phyloP scores from a whole-genome alignment of 202 grass and related monocot species.

The Setaria italica region DNA sequence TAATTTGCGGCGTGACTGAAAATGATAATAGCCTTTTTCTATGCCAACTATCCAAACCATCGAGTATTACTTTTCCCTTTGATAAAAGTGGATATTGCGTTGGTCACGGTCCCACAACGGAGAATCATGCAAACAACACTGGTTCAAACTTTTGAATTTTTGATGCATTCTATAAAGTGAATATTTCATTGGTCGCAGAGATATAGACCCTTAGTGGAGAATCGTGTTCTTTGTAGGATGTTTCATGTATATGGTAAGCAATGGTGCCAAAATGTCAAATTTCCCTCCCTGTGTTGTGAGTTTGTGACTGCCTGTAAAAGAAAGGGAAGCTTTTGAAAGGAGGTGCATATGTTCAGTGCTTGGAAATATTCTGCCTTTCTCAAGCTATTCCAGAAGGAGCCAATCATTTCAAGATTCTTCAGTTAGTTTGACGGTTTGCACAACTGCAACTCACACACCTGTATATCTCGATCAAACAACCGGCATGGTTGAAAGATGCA shows the following conservation, averaged over 20 bases:
- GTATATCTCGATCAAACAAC: background rate
- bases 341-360: background rate
- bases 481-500: background rate
- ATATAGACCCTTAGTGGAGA: background rate
- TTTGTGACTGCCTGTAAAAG: background rate
- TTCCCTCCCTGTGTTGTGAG: background rate
- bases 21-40: background rate
- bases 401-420: background rate
- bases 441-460: background rate
- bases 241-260: background rate
- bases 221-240: background rate
- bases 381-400: background rate
- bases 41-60: background rate
- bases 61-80: background rate
- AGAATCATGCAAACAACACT: too few relatives aligned
- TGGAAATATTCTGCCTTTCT: background rate
- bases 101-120: background rate
- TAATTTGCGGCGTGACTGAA: too few relatives aligned
- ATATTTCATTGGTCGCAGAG: background rate
- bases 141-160: background rate
- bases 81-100: background rate
- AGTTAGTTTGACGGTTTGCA: background rate
- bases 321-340: background rate
- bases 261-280: background rate
- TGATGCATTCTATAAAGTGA: background rate